Percentiles rank a stretch among this genome's conserved stretches.
These are phyloP conservation scores for Celoporthe dispersa DNA, from an alignment of 2,329 filamentous ascomycete species.

Conservation along the genomic window DNA sequence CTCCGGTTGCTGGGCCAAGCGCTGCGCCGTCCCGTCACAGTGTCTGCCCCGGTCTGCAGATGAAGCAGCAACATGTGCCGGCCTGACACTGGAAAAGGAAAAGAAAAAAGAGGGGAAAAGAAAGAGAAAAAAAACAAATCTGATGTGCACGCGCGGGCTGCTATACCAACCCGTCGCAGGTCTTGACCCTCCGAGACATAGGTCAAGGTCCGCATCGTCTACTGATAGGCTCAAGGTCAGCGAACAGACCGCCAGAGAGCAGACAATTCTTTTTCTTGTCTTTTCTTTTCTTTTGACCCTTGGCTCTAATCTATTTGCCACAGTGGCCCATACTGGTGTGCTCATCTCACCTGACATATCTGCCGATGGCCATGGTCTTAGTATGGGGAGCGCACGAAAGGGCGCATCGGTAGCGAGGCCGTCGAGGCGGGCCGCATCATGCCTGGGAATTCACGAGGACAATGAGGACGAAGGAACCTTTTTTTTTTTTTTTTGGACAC, in stretches of 20 bases:
- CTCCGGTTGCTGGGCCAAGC: neutral
- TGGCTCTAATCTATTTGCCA: conserved; percentile 5
- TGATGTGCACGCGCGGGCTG: neutral
- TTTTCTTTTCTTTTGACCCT: neutral
- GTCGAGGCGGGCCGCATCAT: neutral
- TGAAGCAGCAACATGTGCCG: neutral
- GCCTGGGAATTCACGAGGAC: neutral
- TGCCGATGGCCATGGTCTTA: neutral
- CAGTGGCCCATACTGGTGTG: neutral
- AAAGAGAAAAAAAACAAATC: neutral
- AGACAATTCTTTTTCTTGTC: no score
- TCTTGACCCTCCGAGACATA: neutral
- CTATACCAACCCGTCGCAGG: neutral
- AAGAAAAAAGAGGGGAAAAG: neutral
- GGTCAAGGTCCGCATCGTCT: neutral
- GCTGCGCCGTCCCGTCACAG: neutral
- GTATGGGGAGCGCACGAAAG: neutral
- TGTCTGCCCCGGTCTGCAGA: neutral
- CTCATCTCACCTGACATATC: neutral
- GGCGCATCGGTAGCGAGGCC: neutral
- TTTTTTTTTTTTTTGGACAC: neutral
- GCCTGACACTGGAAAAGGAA: neutral
- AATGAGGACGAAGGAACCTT: neutral
- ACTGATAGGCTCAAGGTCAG: neutral
- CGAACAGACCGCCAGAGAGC: neutral